phyloP scores from a whole-genome alignment of 2,329 filamentous ascomycete genomes.

The Ascochyta koolunga region DNA sequence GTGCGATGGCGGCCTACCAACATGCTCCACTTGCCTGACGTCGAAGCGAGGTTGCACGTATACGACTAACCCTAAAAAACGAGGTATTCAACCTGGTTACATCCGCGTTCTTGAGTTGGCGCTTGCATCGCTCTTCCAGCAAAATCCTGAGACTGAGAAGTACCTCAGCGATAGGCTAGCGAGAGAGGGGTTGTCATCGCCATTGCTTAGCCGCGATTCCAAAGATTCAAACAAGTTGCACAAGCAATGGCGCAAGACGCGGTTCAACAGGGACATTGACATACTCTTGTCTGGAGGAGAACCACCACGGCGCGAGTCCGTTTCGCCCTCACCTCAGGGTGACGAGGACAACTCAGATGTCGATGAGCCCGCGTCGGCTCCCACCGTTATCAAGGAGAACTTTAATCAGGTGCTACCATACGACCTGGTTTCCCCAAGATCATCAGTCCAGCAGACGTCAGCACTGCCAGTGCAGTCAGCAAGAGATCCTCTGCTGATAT shows the following conservation, averaged over 20 bases:
- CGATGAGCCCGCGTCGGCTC: conserved; percentile 18
- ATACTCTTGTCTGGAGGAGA: conserved; percentile 61
- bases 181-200: conserved; percentile 53
- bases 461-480: background rate
- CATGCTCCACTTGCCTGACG: conserved; percentile 69
- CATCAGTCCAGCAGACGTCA: background rate
- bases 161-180: conserved; percentile 62
- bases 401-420: conserved; percentile 10
- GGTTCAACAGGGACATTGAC: conserved; percentile 67
- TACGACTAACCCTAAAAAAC: conserved; percentile 74
- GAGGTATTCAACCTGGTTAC: conserved; percentile 80
- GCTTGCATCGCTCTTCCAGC: conserved; percentile 69
- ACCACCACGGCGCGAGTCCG: conserved; percentile 29
- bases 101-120: conserved; percentile 74
- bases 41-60: conserved; percentile 73
- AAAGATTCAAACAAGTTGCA: conserved; percentile 64
- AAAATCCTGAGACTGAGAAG: conserved; percentile 64
- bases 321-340: conserved; percentile 26
- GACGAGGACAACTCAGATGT: conserved; percentile 38
- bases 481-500: background rate
- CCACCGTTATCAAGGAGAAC: conserved; percentile 7
- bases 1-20: conserved; percentile 72
- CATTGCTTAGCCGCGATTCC: conserved; percentile 60
- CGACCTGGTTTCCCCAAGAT: conserved; percentile 5
- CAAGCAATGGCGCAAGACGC: conserved; percentile 67